Base-by-base conservation (phyloP, 305 asterid species). In the Withania somnifera region DNA sequence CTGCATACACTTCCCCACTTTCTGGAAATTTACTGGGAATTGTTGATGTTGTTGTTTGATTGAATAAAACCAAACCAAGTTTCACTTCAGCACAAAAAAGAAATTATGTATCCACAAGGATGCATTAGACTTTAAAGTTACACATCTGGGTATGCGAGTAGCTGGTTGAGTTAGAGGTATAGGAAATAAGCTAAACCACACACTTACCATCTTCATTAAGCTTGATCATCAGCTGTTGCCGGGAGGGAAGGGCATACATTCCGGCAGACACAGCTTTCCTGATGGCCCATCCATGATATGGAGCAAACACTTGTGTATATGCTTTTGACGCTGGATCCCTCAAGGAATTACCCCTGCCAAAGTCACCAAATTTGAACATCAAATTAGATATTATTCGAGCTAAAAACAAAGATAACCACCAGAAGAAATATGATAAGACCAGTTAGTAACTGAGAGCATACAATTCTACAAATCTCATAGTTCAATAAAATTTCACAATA, bases 221-320 rank as follows among this genome's bases (percentile, higher is more conserved):
- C 83, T 94, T 95, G 86, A 77, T 87, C 89, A 95, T 60, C 47
- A 95, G 90, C 82, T 95, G 98, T 69, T 90, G 87, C 80, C 90
- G 94, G 6, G 98, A 90, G 24, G 99, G 99, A 82, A 95, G 97
- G 78, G 94, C 95, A 88, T 94, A 95, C 99, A 95, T 94, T 57
- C 99, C 99, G 2, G 98, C 98, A 71, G 85, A 88, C 45, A 93
- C 98, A 77, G 99, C 97, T 87, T 91, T 94, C 89, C 98, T 87
- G 54, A 95, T 93, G 77, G 91, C 95, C 99, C 99, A 94, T 81
- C 93, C 93, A 87, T 95, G 99, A 87, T 92, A 84, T 15, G 99
- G 99, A 82, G 99, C 94, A 85, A 94, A 93, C 15, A 95, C 99
- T 85, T 89, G 93, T 14, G 93, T 80, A 88, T 95, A 95, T 53